A percentile compares a stretch with the other conserved stretches of the same genome.
Conservation (phyloP, 2,329 filamentous ascomycete genomes). For the Cladobotryum mycophilum region DNA sequence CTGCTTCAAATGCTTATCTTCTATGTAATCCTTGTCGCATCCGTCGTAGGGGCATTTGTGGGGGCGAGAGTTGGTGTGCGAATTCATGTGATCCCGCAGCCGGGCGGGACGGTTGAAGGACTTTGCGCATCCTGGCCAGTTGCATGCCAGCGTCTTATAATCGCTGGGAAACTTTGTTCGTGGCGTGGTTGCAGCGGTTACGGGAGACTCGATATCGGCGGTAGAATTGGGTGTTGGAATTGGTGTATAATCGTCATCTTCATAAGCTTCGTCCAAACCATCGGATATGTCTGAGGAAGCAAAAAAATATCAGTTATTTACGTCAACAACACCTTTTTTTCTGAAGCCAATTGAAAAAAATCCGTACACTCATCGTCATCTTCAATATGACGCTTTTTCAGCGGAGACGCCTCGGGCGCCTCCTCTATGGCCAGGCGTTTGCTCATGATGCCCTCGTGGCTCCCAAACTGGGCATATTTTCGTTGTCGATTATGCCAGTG, state of each 20-base stretch:
- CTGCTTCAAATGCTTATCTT: slow-evolving; percentile 78
- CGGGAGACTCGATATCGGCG: slow-evolving; percentile 25
- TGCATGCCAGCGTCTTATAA: slow-evolving; percentile 71
- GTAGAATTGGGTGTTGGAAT: slow-evolving; percentile 28
- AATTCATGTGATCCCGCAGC: slow-evolving; percentile 71
- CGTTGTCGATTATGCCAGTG: slow-evolving; percentile 12
- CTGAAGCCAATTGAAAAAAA: neutral
- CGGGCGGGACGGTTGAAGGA: slow-evolving; percentile 83
- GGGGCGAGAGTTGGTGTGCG: slow-evolving; percentile 78
- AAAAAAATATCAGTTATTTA: neutral
- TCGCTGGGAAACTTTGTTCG: slow-evolving; percentile 58
- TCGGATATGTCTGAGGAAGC: slow-evolving; percentile 24
- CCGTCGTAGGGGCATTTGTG: slow-evolving; percentile 63
- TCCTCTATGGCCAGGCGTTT: slow-evolving; percentile 26
- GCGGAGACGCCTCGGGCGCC: slow-evolving; percentile 18
- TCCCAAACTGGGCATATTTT: neutral
- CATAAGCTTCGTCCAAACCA: neutral
- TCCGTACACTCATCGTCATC: slow-evolving; percentile 19
- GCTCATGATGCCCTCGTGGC: slow-evolving; percentile 19
- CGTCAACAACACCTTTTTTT: neutral
- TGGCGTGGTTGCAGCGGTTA: slow-evolving; percentile 34
- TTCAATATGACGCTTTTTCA: slow-evolving; percentile 21
- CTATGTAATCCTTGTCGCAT: slow-evolving; percentile 80
- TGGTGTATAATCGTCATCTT: slow-evolving; percentile 27
- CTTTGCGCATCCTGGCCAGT: slow-evolving; percentile 67